Evolutionary conservation across 1,284 basidiomycete genomes (phyloP).

Genomic region (Ceratobasidium sp.): DNA sequence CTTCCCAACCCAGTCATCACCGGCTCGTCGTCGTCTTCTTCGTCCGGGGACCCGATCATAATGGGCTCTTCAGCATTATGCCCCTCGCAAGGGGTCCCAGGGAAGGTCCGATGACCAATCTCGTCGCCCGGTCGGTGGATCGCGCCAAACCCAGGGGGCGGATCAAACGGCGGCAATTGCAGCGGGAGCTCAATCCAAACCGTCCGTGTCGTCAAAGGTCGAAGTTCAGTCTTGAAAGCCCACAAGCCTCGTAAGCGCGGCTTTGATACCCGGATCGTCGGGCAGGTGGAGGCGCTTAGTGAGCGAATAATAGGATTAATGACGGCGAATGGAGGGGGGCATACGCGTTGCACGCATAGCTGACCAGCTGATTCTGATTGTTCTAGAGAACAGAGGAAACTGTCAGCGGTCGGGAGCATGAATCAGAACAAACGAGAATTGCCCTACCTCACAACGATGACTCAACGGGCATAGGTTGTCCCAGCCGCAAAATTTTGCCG

Average conservation of each 20-base stretch:
- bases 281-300: slow-evolving; percentile 26
- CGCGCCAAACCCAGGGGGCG: no score
- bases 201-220: neutral
- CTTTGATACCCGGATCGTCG: neutral
- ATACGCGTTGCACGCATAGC: neutral
- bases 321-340: neutral
- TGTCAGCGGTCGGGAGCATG: neutral
- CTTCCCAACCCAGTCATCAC: no score
- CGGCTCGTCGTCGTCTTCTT: slow-evolving; percentile 8
- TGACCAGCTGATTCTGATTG: neutral
- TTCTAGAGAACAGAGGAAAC: neutral
- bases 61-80: slow-evolving; percentile 20
- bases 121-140: neutral
- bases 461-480: neutral
- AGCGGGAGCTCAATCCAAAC: neutral
- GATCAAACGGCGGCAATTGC: neutral
- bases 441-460: neutral
- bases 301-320: neutral
- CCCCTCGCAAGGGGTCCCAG: neutral
- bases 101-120: neutral
- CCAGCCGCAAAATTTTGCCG: neutral
- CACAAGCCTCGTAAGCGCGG: neutral
- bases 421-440: neutral
- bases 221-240: neutral
- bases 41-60: slow-evolving; percentile 32